Percentiles rank a stretch among this genome's conserved stretches.
Evolutionary conservation across 768 basidiomycete species (phyloP).

Genomic region (Atractiella rhizophila): DNA sequence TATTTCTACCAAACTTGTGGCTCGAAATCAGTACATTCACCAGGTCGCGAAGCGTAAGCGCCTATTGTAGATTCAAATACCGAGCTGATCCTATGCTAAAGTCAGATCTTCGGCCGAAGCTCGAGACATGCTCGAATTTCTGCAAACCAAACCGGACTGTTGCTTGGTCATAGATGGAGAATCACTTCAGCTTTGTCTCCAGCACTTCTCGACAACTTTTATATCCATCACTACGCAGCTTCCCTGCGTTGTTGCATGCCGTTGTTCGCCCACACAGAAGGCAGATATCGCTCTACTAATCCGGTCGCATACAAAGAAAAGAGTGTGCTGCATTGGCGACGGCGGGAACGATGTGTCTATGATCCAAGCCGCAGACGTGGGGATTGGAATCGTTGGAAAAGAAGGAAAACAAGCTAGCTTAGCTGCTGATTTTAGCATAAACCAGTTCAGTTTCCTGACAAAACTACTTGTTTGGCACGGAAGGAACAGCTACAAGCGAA

Average conservation of each 20-base stretch:
- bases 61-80: background rate
- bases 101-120: slow-evolving; percentile 64
- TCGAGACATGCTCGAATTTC: slow-evolving; percentile 67
- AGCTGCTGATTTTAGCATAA: slow-evolving; percentile 96
- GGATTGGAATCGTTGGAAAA: slow-evolving; percentile 93
- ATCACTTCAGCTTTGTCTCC: slow-evolving; percentile 74
- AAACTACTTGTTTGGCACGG: slow-evolving; percentile 97
- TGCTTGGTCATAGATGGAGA: slow-evolving; percentile 97
- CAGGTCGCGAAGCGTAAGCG: slow-evolving; percentile 63
- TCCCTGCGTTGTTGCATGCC: slow-evolving; percentile 85
- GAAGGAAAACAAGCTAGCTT: slow-evolving; percentile 96
- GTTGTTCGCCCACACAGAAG: slow-evolving; percentile 96
- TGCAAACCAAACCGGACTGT: slow-evolving; percentile 83
- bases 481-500: slow-evolving; percentile 91
- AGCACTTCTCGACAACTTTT: slow-evolving; percentile 75
- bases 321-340: slow-evolving; percentile 96
- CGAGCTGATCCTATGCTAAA: slow-evolving; percentile 20
- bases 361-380: slow-evolving; percentile 98
- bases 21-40: slow-evolving; percentile 89
- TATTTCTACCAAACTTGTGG: slow-evolving; percentile 84
- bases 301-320: slow-evolving; percentile 64
- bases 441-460: slow-evolving; percentile 81
- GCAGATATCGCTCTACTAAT: slow-evolving; percentile 91
- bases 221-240: slow-evolving; percentile 88
- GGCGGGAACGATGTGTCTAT: slow-evolving; percentile 98